Percentiles rank a stretch among this genome's conserved stretches.
Conservation (phyloP, 208 protist species). For the Trichomonas vaginalis region DNA sequence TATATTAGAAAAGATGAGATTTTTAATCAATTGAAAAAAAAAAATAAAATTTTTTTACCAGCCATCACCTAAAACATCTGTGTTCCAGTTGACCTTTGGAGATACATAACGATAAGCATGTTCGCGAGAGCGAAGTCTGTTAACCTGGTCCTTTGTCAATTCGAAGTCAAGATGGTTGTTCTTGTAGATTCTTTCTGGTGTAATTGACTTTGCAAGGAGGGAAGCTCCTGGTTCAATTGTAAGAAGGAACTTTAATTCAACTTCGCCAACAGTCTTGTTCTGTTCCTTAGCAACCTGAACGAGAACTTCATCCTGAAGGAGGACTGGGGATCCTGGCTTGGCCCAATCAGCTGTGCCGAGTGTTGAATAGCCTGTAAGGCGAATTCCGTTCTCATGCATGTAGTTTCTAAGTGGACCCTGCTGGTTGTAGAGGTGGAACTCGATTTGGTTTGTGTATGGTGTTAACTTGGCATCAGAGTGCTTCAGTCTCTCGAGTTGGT, state of each 20-base stretch:
- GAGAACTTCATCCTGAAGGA: background rate
- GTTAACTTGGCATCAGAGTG: background rate
- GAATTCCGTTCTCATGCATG: slow-evolving; percentile 16
- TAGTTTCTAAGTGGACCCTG: slow-evolving; percentile 27
- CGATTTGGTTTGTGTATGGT: background rate
- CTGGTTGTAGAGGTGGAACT: slow-evolving; percentile 25
- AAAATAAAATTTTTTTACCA: background rate
- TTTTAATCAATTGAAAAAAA: too few species aligned
- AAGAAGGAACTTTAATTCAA: background rate
- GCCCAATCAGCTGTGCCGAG: too few species aligned
- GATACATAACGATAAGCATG: background rate
- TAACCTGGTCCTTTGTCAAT: background rate
- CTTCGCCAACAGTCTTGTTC: background rate
- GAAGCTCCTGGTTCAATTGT: background rate
- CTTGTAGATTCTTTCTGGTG: background rate
- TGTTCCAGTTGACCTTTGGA: background rate
- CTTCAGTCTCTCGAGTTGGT: background rate
- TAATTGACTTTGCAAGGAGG: background rate
- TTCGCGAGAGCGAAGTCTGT: background rate
- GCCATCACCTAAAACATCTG: background rate
- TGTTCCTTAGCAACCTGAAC: background rate
- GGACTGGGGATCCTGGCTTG: background rate
- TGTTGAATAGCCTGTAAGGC: slow-evolving; percentile 25
- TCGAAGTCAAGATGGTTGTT: background rate
- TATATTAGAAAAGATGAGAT: too few species aligned